A percentile compares a stretch with the other conserved stretches of the same genome.
phyloP scores from a whole-genome alignment of 1,284 basidiomycete species.

The Schizopora paradoxa region DNA sequence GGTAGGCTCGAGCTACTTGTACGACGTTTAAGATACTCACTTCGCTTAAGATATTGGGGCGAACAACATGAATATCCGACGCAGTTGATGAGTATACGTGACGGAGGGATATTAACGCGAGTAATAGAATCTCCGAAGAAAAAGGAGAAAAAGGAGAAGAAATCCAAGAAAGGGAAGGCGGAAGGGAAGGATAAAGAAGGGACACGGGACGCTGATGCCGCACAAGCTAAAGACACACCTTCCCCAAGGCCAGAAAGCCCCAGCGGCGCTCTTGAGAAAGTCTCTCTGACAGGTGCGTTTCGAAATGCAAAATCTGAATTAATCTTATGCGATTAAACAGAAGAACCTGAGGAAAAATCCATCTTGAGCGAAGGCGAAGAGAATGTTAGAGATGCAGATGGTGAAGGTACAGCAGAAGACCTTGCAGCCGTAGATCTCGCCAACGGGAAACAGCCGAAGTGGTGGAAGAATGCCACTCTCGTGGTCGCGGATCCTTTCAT shows the following conservation, averaged over 20 bases:
- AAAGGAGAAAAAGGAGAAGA: constrained; percentile 1
- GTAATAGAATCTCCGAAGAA: constrained; percentile 13
- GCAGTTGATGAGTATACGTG: constrained; percentile 34
- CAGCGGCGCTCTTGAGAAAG: neutral
- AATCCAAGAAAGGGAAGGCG: neutral
- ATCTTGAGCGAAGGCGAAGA: constrained; percentile 1
- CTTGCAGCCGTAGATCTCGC: constrained; percentile 5
- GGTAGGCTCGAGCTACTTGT: constrained; percentile 29
- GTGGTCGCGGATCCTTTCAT: constrained; percentile 47
- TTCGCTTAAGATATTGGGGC: constrained; percentile 39
- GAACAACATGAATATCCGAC: constrained; percentile 31
- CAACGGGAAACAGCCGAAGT: constrained; percentile 13
- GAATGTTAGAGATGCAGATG: constrained; percentile 9
- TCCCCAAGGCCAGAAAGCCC: neutral
- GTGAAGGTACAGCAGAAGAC: constrained; percentile 16
- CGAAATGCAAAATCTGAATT: neutral
- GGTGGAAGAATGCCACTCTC: constrained; percentile 24
- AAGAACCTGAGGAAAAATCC: constrained; percentile 11
- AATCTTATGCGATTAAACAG: constrained; percentile 1
- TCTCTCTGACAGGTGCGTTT: neutral
- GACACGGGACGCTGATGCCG: neutral
- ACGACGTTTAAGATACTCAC: constrained; percentile 1
- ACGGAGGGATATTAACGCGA: constrained; percentile 32
- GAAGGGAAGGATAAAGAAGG: neutral
- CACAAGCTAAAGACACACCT: neutral